phyloP scores from a whole-genome alignment of 306 rosid genomes.

The Castanea crenata region DNA sequence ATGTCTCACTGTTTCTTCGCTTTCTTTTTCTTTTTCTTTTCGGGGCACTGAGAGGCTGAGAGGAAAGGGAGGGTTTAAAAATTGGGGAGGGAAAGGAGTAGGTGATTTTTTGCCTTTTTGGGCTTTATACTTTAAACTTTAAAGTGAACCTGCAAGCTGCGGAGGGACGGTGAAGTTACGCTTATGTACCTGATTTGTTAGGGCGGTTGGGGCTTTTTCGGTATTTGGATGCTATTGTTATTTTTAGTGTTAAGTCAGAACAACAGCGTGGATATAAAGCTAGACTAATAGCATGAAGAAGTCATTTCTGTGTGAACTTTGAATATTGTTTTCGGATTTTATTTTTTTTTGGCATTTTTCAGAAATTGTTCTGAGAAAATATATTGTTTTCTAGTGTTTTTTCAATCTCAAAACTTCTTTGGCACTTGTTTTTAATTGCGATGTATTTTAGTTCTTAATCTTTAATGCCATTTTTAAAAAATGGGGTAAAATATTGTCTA shows the following conservation, averaged over 20 bases:
- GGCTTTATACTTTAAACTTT: background rate
- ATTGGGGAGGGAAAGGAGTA: constrained; percentile 53
- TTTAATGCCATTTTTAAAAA: too few species aligned
- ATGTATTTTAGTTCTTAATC: too few species aligned
- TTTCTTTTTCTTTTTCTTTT: background rate
- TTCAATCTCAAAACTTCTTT: too few species aligned
- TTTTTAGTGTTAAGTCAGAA: background rate
- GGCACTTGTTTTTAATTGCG: too few species aligned
- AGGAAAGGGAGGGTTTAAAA: constrained; percentile 38
- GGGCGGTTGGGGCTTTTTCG: constrained; percentile 3
- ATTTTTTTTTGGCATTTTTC: too few species aligned
- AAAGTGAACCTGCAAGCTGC: background rate
- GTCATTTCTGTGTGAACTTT: too few species aligned
- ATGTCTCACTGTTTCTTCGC: background rate
- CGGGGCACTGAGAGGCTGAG: background rate
- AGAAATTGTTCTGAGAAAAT: too few species aligned
- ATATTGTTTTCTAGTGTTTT: too few species aligned
- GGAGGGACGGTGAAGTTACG: background rate
- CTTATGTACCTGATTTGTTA: background rate
- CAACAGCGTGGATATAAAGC: constrained; percentile 43
- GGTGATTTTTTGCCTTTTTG: background rate
- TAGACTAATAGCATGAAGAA: background rate
- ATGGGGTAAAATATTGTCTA: too few species aligned
- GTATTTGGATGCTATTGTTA: background rate
- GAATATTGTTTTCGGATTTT: too few species aligned